phyloP scores from a whole-genome alignment of 495 filamentous ascomycete species.

The Penicillium arizonense region DNA sequence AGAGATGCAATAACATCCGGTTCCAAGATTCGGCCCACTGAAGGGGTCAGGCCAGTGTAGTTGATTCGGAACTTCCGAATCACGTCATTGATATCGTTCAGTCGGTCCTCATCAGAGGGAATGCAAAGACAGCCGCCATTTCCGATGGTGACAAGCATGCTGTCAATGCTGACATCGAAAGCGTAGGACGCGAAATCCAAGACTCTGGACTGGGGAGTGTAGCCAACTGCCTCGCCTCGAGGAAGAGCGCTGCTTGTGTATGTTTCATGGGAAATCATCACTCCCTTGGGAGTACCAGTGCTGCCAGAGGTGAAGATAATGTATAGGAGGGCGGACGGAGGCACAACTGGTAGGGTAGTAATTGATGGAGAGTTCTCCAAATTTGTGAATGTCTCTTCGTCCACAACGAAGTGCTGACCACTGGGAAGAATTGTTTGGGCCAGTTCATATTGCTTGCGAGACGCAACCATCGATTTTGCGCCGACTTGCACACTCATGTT shows the following conservation, averaged over 20 bases:
- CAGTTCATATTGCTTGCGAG: conserved; percentile 24
- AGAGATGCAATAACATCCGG: conserved; percentile 46
- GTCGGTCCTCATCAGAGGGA: conserved; percentile 48
- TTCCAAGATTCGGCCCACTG: conserved; percentile 44
- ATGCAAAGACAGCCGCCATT: conserved; percentile 51
- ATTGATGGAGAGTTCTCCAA: neutral
- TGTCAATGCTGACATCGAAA: conserved; percentile 48
- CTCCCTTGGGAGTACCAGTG: conserved; percentile 56
- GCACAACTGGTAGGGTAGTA: conserved; percentile 21
- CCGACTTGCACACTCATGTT: conserved; percentile 35
- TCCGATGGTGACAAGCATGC: conserved; percentile 44
- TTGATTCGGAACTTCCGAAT: conserved; percentile 46
- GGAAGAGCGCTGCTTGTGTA: conserved; percentile 41
- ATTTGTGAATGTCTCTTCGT: conserved; percentile 16
- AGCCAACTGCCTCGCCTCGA: conserved; percentile 35
- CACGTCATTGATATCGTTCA: conserved; percentile 46
- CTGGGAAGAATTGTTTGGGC: conserved; percentile 25
- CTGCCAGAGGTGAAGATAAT: conserved; percentile 54
- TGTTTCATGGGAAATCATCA: conserved; percentile 49
- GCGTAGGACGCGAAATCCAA: conserved; percentile 47
- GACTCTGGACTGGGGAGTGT: conserved; percentile 33
- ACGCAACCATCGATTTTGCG: conserved; percentile 34
- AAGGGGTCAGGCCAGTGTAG: conserved; percentile 49
- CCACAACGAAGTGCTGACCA: conserved; percentile 28
- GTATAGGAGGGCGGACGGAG: conserved; percentile 34